These are phyloP conservation scores for Geotrichum reessii DNA, from an alignment of 1,139 yeast genomes.

Conservation along the genomic window DNA sequence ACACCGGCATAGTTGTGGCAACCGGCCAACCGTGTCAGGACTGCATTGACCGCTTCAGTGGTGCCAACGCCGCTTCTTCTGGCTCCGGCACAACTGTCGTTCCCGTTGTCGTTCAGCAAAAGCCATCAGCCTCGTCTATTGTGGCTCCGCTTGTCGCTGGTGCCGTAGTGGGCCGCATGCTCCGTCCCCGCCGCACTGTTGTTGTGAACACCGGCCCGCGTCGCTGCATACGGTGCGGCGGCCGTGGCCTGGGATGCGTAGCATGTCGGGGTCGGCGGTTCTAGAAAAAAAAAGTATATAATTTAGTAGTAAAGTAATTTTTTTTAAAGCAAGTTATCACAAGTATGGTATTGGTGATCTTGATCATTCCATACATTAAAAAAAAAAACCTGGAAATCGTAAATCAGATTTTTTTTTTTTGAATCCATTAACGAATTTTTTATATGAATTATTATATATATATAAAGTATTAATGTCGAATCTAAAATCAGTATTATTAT, in stretches of 20 bases:
- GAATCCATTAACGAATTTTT: too few species aligned
- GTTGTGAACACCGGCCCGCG: constrained; percentile 1
- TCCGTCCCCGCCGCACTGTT: constrained; percentile 18
- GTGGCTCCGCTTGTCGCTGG: not conserved
- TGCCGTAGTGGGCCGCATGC: constrained; percentile 6
- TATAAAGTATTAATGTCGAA: too few species aligned
- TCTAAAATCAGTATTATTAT: too few species aligned
- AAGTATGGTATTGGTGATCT: constrained; percentile 30
- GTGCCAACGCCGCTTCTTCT: constrained; percentile 20
- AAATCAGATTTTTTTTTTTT: constrained; percentile 43
- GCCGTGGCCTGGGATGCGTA: constrained; percentile 29
- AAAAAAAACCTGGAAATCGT: too few species aligned
- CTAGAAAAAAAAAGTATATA: not conserved
- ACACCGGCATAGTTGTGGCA: constrained; percentile 64
- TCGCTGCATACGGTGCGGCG: constrained; percentile 21
- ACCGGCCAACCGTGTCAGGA: constrained; percentile 63
- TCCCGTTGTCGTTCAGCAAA: not conserved
- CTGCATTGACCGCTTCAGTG: constrained; percentile 66
- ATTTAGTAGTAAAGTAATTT: not conserved
- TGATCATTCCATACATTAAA: too few species aligned
- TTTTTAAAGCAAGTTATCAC: not conserved
- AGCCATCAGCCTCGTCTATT: not conserved
- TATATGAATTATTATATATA: too few species aligned
- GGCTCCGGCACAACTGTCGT: not conserved
- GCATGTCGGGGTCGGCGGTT: constrained; percentile 49